Evolutionary conservation across 768 basidiomycete genomes (phyloP), one percentile per base, ranked within the genome.

Genomic region (Tephrocybe sp.): DNA sequence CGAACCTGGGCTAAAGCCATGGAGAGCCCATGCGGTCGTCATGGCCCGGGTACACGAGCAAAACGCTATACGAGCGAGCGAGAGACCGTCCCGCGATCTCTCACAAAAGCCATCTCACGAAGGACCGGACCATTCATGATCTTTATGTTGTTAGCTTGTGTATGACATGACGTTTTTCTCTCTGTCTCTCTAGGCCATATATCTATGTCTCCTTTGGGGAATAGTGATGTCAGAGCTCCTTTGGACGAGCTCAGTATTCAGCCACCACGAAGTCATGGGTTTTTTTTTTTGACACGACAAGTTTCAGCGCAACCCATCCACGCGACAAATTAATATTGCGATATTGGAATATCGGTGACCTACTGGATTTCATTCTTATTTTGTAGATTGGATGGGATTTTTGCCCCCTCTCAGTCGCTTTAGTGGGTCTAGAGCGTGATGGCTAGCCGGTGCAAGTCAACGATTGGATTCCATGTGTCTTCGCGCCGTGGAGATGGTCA

Each of bases 11-110:
- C 54, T 70, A 29, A 59, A 54, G 47, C 61, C 69, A 22, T 67
- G 69, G 69, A 53, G 53, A 39, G 69, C 70, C 6, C 67, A 72
- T 52, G 56, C 46, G 3, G 58, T 64, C 22, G 66, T 66, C 8
- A 66, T 65, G 64, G 59, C 51, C 11, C 59, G 61, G 18, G 52
- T 64, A 2, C 56, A 57, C 19, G 58, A 61, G 41, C 52, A 50
- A 23, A 57, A 60, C 18, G 45, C 46, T 8, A 36, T 42, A 8
- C 45, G 51, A 31, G 25, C 29, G 10, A 22, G 42, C 30, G 48
- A 49, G 47, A 38, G 23, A 25, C 19, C 33, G 33, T 56, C 42
- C 27, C 47, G 29, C 30, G 50, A 52, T 31, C 31, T 18, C n/a
- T 44, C 44, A n/a, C 37, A n/a, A 42, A 53, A 58, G 25, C 24